Evolutionary conservation across 2,329 filamentous ascomycete genomes (phyloP), one percentile per base, ranked within the genome.

Genomic region (Penicillium sp.): DNA sequence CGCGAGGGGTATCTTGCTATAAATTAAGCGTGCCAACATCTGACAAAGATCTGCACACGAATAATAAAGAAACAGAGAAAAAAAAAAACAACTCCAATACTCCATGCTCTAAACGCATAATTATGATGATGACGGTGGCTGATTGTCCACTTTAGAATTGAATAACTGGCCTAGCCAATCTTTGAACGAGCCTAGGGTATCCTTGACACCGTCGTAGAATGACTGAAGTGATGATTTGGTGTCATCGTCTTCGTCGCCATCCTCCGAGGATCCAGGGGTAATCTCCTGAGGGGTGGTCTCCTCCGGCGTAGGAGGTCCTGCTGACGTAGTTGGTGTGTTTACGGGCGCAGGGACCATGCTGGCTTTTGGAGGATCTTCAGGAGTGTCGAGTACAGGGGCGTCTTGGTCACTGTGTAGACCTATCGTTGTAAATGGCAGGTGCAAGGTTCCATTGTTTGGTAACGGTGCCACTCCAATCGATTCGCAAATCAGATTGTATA

Each of bases 401-500:
- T 68, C 63, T 24, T 67, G 63, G 54, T 77, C 76, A 9, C 74
- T 76, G 63, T 79, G 77, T 23, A 77, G 64, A 2, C 77, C 77
- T 1, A 74, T 65, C 5, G 76, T 68, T 49, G 72, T 69, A 45
- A 79, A 59, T n/a, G 77, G 77, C 5, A 79, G 71, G 48, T 71
- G 73, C 23, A 97, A 75, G 0, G 91, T 96, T 50, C 93, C 93
- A 67, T 97, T 97, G 70, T 96, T 97, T 1, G 89, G 83, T 54
- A 81, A 80, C 0, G 91, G 89, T 4, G 72, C 71, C 57, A 97
- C 77, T 12, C 87, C 86, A 24, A 97, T 74, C 0, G 90, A 92
- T 73, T 97, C 92, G 70, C 93, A 97, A 46, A 97, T 74, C 60
- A 97, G 90, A 66, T 96, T 96, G 75, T 97, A 97, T 8, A 97